A percentile compares a stretch with the other conserved stretches of the same genome.
Conservation (phyloP, 1,139 yeast genomes). For the Arxiozyma slooffiae region DNA sequence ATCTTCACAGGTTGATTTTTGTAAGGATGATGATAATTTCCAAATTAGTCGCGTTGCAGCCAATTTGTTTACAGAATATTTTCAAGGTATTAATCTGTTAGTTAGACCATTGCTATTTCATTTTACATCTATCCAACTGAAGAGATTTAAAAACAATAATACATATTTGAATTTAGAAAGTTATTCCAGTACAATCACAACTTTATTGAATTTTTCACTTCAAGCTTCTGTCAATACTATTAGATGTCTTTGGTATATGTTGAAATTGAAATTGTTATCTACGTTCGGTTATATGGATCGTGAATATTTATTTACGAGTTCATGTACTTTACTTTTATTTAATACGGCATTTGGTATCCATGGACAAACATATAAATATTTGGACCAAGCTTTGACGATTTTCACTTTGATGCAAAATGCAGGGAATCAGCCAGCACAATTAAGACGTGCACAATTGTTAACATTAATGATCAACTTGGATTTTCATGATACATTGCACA, state of each 20-base stretch:
- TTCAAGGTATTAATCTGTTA: slow-evolving; percentile 75
- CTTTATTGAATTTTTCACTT: slow-evolving; percentile 67
- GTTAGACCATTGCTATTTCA: slow-evolving; percentile 74
- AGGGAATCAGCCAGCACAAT: slow-evolving; percentile 71
- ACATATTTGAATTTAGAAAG: slow-evolving; percentile 58
- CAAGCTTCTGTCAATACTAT: slow-evolving; percentile 78
- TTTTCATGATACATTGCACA: slow-evolving; percentile 55
- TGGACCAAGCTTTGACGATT: slow-evolving; percentile 62
- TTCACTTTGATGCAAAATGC: slow-evolving; percentile 66
- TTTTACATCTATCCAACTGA: slow-evolving; percentile 62
- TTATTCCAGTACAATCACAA: slow-evolving; percentile 58
- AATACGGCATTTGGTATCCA: slow-evolving; percentile 79
- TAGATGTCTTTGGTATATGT: slow-evolving; percentile 59
- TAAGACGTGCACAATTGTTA: slow-evolving; percentile 61
- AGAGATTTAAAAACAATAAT: slow-evolving; percentile 41
- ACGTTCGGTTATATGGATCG: slow-evolving; percentile 84
- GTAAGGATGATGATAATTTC: slow-evolving; percentile 33
- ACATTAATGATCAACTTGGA: slow-evolving; percentile 57
- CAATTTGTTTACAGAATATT: slow-evolving; percentile 75
- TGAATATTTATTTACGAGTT: slow-evolving; percentile 72
- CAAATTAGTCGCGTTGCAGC: slow-evolving; percentile 60
- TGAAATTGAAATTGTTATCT: slow-evolving; percentile 72
- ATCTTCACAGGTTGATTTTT: slow-evolving; percentile 54
- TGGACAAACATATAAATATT: slow-evolving; percentile 60
- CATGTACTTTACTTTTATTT: slow-evolving; percentile 65